phyloP scores from a whole-genome alignment of 2,329 filamentous ascomycete genomes.

The Aureobasidium leucospermi region DNA sequence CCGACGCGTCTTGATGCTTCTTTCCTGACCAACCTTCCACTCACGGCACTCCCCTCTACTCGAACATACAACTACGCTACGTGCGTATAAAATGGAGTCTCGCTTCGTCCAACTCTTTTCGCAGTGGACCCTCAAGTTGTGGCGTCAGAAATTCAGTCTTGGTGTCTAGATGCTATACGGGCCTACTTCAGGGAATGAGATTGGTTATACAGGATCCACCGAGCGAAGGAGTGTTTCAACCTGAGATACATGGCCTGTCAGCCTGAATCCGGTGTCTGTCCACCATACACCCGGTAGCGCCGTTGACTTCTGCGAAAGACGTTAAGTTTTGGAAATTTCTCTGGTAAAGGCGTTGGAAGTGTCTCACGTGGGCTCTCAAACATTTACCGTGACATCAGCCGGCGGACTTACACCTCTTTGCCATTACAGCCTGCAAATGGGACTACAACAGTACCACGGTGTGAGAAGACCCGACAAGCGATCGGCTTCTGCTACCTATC shows the following conservation, averaged over 20 bases:
- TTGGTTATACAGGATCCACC: background rate
- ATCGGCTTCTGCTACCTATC: background rate
- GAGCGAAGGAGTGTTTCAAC: background rate
- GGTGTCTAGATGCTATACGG: background rate
- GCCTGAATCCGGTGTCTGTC: background rate
- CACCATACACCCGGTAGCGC: background rate
- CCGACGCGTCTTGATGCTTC: background rate
- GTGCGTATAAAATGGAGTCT: background rate
- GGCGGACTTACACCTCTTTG: background rate
- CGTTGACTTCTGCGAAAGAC: constrained; percentile 3
- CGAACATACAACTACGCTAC: background rate
- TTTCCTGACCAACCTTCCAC: background rate
- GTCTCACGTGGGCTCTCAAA: background rate
- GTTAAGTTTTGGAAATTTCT: background rate
- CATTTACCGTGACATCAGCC: background rate
- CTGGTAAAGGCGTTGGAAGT: background rate
- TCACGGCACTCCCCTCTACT: background rate
- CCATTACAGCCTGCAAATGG: background rate
- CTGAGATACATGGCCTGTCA: background rate
- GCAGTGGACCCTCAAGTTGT: background rate
- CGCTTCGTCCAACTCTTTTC: too few relatives aligned
- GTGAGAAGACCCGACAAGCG: background rate
- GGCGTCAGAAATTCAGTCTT: background rate
- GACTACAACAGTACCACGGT: background rate
- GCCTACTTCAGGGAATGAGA: background rate